Percentiles rank a stretch among this genome's conserved stretches.
phyloP scores from a whole-genome alignment of 2,329 filamentous ascomycete species.

The Venturia aucupariae region DNA sequence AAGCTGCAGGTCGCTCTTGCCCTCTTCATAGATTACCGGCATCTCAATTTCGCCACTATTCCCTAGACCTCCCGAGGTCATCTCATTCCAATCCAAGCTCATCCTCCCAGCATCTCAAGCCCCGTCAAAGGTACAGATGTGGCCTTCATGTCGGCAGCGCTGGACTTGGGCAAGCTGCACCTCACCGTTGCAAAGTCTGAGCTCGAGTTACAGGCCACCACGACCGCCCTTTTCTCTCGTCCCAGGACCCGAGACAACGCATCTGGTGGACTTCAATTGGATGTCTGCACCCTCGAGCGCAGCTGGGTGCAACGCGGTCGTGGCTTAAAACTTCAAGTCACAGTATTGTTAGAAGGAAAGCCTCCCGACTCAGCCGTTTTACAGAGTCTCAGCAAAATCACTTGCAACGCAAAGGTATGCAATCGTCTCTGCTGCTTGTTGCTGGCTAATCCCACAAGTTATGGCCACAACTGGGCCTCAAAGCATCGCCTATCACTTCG shows the following conservation, averaged over 20 bases:
- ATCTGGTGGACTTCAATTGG: background rate
- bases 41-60: background rate
- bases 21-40: background rate
- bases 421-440: constrained; percentile 2
- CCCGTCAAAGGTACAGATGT: background rate
- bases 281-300: background rate
- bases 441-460: constrained; percentile 19
- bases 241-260: background rate
- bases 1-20: background rate
- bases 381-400: constrained; percentile 19
- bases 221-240: background rate
- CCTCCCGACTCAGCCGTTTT: constrained; percentile 20
- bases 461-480: constrained; percentile 27
- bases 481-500: constrained; percentile 18
- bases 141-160: constrained; percentile 15
- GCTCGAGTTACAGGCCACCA: constrained; percentile 16
- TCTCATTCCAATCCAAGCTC: background rate
- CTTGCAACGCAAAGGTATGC: constrained; percentile 25
- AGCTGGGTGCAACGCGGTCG: constrained; percentile 27
- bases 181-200: constrained; percentile 15
- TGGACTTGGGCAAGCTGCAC: constrained; percentile 17
- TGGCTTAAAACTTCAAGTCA: constrained; percentile 25
- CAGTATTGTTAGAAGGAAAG: constrained; percentile 22
- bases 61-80: background rate
- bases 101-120: background rate